phyloP scores from a whole-genome alignment of 2,329 filamentous ascomycete genomes.

The Bipolaris oryzae region DNA sequence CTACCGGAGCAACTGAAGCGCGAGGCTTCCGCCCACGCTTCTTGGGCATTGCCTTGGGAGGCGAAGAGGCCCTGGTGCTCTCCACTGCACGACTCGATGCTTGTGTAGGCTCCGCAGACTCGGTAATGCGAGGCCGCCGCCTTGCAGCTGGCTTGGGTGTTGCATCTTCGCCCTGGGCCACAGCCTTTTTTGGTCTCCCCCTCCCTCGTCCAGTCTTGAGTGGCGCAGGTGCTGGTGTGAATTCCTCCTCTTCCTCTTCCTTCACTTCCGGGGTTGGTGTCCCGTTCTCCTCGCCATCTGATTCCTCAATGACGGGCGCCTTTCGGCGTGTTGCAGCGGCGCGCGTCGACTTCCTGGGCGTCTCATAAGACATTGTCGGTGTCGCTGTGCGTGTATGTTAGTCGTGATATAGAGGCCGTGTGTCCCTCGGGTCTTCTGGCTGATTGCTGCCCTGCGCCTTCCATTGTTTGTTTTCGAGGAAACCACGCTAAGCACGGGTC shows the following conservation, averaged over 20 bases:
- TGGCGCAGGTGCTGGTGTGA: slow-evolving; percentile 75
- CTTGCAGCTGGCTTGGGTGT: slow-evolving; percentile 55
- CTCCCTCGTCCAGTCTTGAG: slow-evolving; percentile 63
- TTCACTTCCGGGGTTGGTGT: slow-evolving; percentile 59
- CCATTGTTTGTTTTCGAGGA: slow-evolving; percentile 26
- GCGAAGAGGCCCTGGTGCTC: slow-evolving; percentile 26
- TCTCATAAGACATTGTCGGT: slow-evolving; percentile 48
- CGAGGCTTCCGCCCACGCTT: slow-evolving; percentile 63
- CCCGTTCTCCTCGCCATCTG: slow-evolving; percentile 75
- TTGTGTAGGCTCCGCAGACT: slow-evolving; percentile 65
- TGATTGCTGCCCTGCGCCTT: slow-evolving; percentile 12
- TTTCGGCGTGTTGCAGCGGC: slow-evolving; percentile 69
- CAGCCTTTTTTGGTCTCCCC: slow-evolving; percentile 56
- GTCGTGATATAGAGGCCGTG: slow-evolving; percentile 12
- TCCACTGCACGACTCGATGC: slow-evolving; percentile 65
- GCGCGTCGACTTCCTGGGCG: slow-evolving; percentile 62
- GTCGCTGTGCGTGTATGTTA: slow-evolving; percentile 19
- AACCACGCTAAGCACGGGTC: slow-evolving; percentile 31
- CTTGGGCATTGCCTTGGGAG: slow-evolving; percentile 52
- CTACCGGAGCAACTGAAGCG: slow-evolving; percentile 46
- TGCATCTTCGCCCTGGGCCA: slow-evolving; percentile 44
- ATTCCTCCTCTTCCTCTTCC: slow-evolving; percentile 75
- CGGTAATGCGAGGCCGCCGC: slow-evolving; percentile 53
- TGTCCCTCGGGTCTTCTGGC: slow-evolving; percentile 12
- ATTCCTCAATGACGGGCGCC: slow-evolving; percentile 72